Evolutionary conservation across 1,284 basidiomycete genomes (phyloP).

Genomic region (Moesziomyces globuligerus): DNA sequence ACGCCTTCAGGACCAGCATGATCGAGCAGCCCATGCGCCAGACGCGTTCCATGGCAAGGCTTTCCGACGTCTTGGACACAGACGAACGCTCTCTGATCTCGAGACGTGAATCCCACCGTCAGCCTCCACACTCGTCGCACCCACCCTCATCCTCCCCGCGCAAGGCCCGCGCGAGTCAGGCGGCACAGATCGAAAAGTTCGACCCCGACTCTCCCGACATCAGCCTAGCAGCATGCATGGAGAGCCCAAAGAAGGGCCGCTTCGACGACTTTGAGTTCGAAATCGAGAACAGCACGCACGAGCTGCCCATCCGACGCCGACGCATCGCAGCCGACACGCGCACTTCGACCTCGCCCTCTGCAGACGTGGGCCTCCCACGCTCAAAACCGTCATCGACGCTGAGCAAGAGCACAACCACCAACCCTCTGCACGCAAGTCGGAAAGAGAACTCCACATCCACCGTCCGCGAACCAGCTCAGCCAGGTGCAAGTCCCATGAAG

Average conservation of each 20-base stretch:
- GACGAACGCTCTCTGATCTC: conserved; percentile 7
- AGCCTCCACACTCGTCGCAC: conserved; percentile 6
- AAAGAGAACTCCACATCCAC: conserved; percentile 28
- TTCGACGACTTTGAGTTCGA: conserved; percentile 52
- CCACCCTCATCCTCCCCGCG: conserved; percentile 13
- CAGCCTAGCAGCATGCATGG: conserved; percentile 37
- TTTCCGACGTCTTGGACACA: conserved; percentile 23
- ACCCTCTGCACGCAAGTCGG: conserved; percentile 18
- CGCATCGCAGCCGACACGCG: conserved; percentile 11
- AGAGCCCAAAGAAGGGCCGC: conserved; percentile 40
- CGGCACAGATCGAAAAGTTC: conserved; percentile 18
- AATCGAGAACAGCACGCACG: conserved; percentile 28
- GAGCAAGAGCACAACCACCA: neutral
- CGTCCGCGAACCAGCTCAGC: neutral
- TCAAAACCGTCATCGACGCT: conserved; percentile 14
- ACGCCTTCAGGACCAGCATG: conserved; percentile 11
- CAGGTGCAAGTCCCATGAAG: conserved; percentile 26
- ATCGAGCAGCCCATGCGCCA: conserved; percentile 41
- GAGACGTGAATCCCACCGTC: conserved; percentile 2
- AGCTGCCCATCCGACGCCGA: conserved; percentile 26
- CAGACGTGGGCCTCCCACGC: conserved; percentile 23
- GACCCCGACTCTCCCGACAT: conserved; percentile 31
- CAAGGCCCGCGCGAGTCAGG: conserved; percentile 26
- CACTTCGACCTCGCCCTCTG: conserved; percentile 15
- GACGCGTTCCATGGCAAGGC: conserved; percentile 46